Percentiles rank a stretch among this genome's conserved stretches.
Conservation (phyloP, 208 protist genomes). For the Borovskyia barvae region DNA sequence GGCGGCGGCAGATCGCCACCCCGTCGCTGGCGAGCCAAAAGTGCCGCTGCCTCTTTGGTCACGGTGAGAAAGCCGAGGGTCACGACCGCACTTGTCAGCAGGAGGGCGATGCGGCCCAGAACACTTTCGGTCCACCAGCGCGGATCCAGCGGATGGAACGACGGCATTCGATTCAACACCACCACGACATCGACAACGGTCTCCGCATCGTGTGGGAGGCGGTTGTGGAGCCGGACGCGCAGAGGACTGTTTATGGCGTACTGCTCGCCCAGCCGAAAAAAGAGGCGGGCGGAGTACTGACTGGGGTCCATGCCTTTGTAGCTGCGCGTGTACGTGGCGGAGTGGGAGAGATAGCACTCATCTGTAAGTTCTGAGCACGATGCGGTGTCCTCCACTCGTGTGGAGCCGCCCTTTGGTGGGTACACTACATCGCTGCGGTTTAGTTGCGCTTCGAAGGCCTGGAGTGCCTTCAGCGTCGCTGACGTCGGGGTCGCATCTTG, state of each 20-base stretch:
- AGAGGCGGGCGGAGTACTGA: conserved; percentile 17
- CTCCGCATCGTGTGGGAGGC: conserved; percentile 22
- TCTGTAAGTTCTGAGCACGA: conserved; percentile 25
- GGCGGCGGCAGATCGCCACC: not conserved
- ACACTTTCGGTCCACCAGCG: conserved; percentile 26
- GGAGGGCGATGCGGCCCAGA: conserved; percentile 13
- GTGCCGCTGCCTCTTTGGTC: conserved; percentile 6
- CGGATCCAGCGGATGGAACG: conserved; percentile 13
- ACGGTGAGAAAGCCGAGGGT: conserved; percentile 16
- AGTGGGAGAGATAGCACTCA: conserved; percentile 22
- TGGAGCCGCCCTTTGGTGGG: not conserved
- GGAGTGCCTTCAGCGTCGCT: conserved; percentile 7
- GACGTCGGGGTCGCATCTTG: conserved; percentile 15
- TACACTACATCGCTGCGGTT: conserved; percentile 20
- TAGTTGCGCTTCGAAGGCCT: conserved; percentile 12
- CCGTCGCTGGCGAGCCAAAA: conserved; percentile 1
- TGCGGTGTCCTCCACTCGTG: conserved; percentile 22
- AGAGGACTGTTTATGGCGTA: conserved; percentile 18
- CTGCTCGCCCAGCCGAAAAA: conserved; percentile 20
- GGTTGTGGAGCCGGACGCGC: conserved; percentile 14
- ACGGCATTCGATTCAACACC: conserved; percentile 13
- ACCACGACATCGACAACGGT: conserved; percentile 20
- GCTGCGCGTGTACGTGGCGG: conserved; percentile 22
- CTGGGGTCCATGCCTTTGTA: conserved; percentile 24
- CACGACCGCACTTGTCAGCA: not conserved